Evolutionary conservation across 73 alveolate species (phyloP), one percentile per base, ranked within the genome.

Genomic region (Symbiodinium natans): DNA sequence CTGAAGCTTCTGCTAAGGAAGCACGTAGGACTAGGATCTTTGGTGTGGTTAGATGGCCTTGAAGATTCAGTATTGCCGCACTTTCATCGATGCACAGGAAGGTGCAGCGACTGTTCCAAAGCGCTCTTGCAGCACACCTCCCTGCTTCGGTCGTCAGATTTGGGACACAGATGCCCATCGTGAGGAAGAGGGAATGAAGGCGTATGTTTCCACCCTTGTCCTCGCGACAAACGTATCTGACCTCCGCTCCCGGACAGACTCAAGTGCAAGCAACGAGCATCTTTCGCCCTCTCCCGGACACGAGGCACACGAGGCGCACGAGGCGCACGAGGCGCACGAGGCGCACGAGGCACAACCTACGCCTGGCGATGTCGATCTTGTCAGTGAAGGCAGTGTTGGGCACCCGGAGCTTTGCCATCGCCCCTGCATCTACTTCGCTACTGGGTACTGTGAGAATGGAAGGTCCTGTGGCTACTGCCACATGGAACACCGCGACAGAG

Each of bases 391-490:
- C 56, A 88, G 95, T 21, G 40, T 88, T 71, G 95, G 95, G n/a
- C 95, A 88, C 71, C 95, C 95, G 21, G 74, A 88, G 34, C 43
- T 88, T 9, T 88, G 95, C 40, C 95, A 83, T 23, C 95, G 95
- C 40, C 95, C 95, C 68, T 88, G 95, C 86, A 83, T 88, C 86
- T 88, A 88, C 36, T 88, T 88, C 42, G 31, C 80, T 52, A 38
- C 86, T 1, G 95, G 95, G 56, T 33, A 39, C 48, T 88, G 95
- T 63, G 86, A 88, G 41, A 82, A 88, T 40, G 95, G 95, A 74
- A 88, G 86, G 19, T 38, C 95, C 43, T 88, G 95, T 31, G 95
- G 95, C 46, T 88, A 59, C 75, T 88, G 95, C 95, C 95, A 88
- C 73, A 56, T 88, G 86, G 95, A 63, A 38, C 95, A 88, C 73